These are phyloP conservation scores for Daedaleopsis sinensis DNA, from an alignment of 768 basidiomycete genomes.

Conservation along the genomic window DNA sequence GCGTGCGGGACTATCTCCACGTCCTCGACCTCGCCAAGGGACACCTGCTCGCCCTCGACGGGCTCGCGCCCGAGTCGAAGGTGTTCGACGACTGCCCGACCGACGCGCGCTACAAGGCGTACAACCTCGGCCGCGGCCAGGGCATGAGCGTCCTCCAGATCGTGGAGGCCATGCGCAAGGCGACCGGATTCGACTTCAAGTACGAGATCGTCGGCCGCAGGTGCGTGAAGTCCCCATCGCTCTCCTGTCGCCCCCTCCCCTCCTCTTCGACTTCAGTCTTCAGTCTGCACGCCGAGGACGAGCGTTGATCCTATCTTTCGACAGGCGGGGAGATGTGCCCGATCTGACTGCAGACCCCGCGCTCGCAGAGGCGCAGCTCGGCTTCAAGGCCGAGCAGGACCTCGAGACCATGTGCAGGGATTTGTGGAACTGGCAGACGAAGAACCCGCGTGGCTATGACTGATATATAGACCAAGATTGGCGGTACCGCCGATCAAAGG, in stretches of 20 bases:
- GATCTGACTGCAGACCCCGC: constrained; percentile 93
- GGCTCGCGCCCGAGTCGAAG: constrained; percentile 61
- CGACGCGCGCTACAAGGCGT: constrained; percentile 81
- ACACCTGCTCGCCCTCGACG: constrained; percentile 89
- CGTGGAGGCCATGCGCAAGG: constrained; percentile 91
- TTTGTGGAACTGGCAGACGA: constrained; percentile 99
- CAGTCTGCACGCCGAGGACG: no score
- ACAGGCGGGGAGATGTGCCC: constrained; percentile 93
- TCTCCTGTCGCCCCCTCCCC: not conserved
- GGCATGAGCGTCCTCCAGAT: constrained; percentile 95
- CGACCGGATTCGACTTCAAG: constrained; percentile 86
- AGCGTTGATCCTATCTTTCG: constrained; percentile 2
- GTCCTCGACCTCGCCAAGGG: constrained; percentile 95
- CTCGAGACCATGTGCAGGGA: constrained; percentile 95
- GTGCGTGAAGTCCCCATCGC: constrained; percentile 46
- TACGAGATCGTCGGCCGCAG: constrained; percentile 89
- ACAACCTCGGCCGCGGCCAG: constrained; percentile 93
- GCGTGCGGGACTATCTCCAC: constrained; percentile 95
- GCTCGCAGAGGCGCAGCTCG: constrained; percentile 90
- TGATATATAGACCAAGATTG: not conserved
- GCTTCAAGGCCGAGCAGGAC: constrained; percentile 80
- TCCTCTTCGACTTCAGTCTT: no score
- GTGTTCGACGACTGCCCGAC: constrained; percentile 60
- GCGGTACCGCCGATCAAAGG: no score
- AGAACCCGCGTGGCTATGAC: constrained; percentile 80